Base-by-base conservation (phyloP, 768 basidiomycete species). In the Leucosporidium scottii region DNA sequence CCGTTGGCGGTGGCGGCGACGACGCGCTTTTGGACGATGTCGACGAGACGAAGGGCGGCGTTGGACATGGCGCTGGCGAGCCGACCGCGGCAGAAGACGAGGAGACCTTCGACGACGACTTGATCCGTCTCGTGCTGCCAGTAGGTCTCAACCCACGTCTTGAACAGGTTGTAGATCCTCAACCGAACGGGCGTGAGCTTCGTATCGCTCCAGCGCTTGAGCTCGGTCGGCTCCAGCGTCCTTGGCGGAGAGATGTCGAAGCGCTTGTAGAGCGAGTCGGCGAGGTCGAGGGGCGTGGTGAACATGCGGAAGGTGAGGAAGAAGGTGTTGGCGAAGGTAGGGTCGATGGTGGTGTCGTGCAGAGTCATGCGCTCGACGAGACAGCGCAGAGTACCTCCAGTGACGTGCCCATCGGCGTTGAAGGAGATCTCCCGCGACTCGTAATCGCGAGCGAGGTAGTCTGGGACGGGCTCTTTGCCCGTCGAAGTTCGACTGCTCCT, bases 301-400 rank as follows among this genome's bases (percentile, higher is more conserved):
- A 96, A 97, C 64, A 97, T 80, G 36, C 94, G 86, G 82, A 98
- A 99, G 0, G 93, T 97, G 74, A 93, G 82, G 82, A 93, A 93
- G 81, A 99, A 98, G 36, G 93, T 88, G 7, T 87, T 85, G 20
- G 87, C 84, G 77, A 97, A 93, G 0, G 86, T 85, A 23, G 89
- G 82, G 75, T 97, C 93, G 63, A 92, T 91, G 54, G 93, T 84
- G 66, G 86, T 87, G 75, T 92, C 91, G 76, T 96, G 91, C 7
- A 93, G 92, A 25, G 94, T 94, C 87, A 98, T 89, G 80, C 91
- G 93, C 80, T 94, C 93, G n/a, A 98, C 88, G 53, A 99, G 81
- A 1, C 87, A 93, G 23, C 83, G 83, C 68, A 99, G 81, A 6
- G 91, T 92, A 3, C 92, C 96, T 28, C 92, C 93, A 15, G 93